Percentiles rank a stretch among this genome's conserved stretches.
phyloP scores from a whole-genome alignment of 2,329 filamentous ascomycete genomes.

The Neocucurbitaria cava region DNA sequence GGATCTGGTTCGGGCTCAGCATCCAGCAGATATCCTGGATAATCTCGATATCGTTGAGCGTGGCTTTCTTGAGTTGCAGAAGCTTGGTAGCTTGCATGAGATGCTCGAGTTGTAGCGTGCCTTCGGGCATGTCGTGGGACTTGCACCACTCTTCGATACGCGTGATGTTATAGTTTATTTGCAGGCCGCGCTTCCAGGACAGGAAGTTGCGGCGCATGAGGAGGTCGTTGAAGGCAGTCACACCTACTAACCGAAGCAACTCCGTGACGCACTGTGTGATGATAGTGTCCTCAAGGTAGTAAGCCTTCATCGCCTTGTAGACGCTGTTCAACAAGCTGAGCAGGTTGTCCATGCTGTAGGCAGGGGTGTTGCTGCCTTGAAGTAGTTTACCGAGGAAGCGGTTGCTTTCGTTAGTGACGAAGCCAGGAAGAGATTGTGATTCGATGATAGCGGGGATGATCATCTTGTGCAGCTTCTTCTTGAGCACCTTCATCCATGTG shows the following conservation, averaged over 20 bases:
- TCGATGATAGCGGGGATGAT: conserved; percentile 99
- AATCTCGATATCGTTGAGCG: conserved; percentile 98
- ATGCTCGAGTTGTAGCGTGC: conserved; percentile 95
- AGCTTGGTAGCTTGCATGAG: conserved; percentile 99
- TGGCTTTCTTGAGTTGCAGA: conserved; percentile 97
- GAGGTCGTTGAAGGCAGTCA: conserved; percentile 97
- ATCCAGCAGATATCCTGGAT: conserved; percentile 99
- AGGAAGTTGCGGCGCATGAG: conserved; percentile 98
- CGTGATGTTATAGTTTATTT: conserved; percentile 99
- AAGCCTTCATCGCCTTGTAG: conserved; percentile 98
- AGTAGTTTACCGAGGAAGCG: conserved; percentile 97
- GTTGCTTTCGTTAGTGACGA: conserved; percentile 98
- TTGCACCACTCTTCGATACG: conserved; percentile 99
- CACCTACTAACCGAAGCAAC: conserved; percentile 88
- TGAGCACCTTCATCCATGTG: conserved; percentile 99
- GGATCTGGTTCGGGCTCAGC: conserved; percentile 98
- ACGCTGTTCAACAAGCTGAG: conserved; percentile 95
- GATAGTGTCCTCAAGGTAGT: conserved; percentile 95
- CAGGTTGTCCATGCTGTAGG: conserved; percentile 99
- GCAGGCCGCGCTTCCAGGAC: conserved; percentile 97
- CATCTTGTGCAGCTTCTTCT: conserved; percentile 99
- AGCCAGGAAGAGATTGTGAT: conserved; percentile 95
- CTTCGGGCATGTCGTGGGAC: conserved; percentile 99
- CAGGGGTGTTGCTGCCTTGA: conserved; percentile 85
- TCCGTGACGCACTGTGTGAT: conserved; percentile 96